phyloP scores from a whole-genome alignment of 371 early-diverging fungal species.

The Rhizopus microsporus region DNA sequence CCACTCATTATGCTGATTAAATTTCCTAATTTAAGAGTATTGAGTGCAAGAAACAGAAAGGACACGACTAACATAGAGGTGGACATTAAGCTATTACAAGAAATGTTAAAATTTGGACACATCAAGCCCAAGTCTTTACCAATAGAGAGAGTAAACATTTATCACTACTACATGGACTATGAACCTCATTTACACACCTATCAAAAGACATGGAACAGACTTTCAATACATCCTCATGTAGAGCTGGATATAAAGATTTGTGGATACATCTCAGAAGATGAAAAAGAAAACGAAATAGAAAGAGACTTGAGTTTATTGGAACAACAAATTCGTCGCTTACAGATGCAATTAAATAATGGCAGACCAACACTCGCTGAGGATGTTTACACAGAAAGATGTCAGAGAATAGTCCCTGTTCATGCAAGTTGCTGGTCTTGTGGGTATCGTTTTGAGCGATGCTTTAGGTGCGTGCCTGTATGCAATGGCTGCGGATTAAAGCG shows the following conservation, averaged over 20 bases:
- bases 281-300: conserved; percentile 15
- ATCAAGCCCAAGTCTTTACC: conserved; percentile 25
- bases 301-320: conserved; percentile 16
- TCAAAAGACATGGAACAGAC: conserved; percentile 34
- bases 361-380: neutral
- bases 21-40: conserved; percentile 34
- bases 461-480: conserved; percentile 33
- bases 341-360: conserved; percentile 1
- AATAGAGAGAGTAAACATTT: conserved; percentile 32
- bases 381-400: conserved; percentile 13
- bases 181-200: conserved; percentile 34
- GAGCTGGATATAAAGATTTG: conserved; percentile 37
- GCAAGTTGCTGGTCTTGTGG: conserved; percentile 41
- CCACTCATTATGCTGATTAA: conserved; percentile 50
- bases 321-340: conserved; percentile 13
- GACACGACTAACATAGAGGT: conserved; percentile 40
- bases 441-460: conserved; percentile 28
- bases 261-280: conserved; percentile 19
- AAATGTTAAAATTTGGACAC: conserved; percentile 29
- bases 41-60: conserved; percentile 38
- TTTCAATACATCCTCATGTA: conserved; percentile 32
- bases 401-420: conserved; percentile 19
- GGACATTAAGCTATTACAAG: conserved; percentile 42
- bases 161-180: conserved; percentile 40
- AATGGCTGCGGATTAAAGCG: conserved; percentile 30